Evolutionary conservation across 805 yeast species (phyloP).

Genomic region (Limtongia smithiae): DNA sequence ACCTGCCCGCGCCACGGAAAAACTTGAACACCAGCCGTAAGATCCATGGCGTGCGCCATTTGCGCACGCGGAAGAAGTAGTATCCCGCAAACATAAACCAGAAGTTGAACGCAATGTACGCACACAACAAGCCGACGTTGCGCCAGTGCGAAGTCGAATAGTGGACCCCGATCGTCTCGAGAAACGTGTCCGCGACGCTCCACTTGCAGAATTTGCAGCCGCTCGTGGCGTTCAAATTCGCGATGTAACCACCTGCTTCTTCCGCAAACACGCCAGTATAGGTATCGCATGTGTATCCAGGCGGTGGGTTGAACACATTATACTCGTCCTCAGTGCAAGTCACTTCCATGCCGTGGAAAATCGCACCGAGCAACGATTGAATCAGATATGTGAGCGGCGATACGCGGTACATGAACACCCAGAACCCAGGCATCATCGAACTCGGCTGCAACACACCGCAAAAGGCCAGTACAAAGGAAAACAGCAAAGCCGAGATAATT

Average conservation of each 20-base stretch:
- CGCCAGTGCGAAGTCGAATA: conserved; percentile 55
- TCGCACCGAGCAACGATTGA: conserved; percentile 48
- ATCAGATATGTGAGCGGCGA: conserved; percentile 70
- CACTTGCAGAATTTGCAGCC: conserved; percentile 11
- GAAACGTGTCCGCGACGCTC: conserved; percentile 35
- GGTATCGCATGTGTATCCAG: conserved; percentile 47
- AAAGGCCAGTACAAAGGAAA: conserved; percentile 58
- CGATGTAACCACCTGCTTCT: background rate
- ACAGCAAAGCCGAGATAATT: conserved; percentile 53
- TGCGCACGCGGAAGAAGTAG: conserved; percentile 3
- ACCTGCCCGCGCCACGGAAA: background rate
- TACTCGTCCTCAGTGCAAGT: conserved; percentile 49
- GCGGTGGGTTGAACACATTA: conserved; percentile 50
- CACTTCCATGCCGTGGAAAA: conserved; percentile 51
- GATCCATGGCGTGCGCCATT: background rate
- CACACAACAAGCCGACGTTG: conserved; percentile 60
- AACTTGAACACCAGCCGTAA: background rate
- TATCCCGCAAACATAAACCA: conserved; percentile 3
- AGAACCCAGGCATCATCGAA: conserved; percentile 65
- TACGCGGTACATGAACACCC: conserved; percentile 76
- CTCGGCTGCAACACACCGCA: conserved; percentile 65
- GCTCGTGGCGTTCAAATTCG: conserved; percentile 6
- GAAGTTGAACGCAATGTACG: conserved; percentile 52
- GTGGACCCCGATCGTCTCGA: conserved; percentile 44
- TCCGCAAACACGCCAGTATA: conserved; percentile 4